Evolutionary conservation across 2,329 filamentous ascomycete species (phyloP), one percentile per base, ranked within the genome.

Genomic region (Pseudofabraea citricarpa): DNA sequence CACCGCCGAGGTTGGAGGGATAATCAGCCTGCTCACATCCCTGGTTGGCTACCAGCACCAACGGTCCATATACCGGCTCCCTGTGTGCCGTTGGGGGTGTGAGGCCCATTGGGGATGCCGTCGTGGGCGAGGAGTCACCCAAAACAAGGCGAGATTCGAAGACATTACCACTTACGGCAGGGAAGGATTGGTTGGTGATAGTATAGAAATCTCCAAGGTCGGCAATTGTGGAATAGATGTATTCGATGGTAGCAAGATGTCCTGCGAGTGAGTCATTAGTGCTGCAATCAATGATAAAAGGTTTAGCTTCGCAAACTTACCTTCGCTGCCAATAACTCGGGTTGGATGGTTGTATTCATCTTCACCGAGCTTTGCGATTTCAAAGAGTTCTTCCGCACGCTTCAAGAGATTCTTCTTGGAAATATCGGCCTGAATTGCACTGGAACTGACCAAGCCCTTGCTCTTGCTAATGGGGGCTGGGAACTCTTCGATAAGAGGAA

Each of bases 1-100:
- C 79, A 39, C 80, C 83, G 8, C 68, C 61, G 4, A 83, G 66
- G 1, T 67, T 63, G 2, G 70, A 56, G 2, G 85, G 77, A 58
- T 79, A 90, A 63, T 90, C 84, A 2, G 71, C 67, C 5, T 68
- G 64, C 13, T 74, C 59, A 60, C 86, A 90, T 36, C 86, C 86
- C 5, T 79, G 62, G 56, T 81, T 80, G 8, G 65, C 62, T 8
- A 83, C 77, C 9, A 79, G 69, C n/a, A 82, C 69, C 3, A 88
- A 57, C 8, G 79, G 65, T 1, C 75, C 81, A 41, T 74, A 68
- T 3, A 84, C 78, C 5, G 75, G 73, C 61, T 83, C 65, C 50
- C 70, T 75, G 54, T 78, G 60, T 50, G 72, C 68, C 6, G 80
- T 87, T 1, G 83, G 73, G 10, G 85, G 85, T 2, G 81, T 85